A percentile compares a stretch with the other conserved stretches of the same genome.
Evolutionary conservation across 352 stramenopile species (phyloP).

Genomic region (Phytophthora crassamura): DNA sequence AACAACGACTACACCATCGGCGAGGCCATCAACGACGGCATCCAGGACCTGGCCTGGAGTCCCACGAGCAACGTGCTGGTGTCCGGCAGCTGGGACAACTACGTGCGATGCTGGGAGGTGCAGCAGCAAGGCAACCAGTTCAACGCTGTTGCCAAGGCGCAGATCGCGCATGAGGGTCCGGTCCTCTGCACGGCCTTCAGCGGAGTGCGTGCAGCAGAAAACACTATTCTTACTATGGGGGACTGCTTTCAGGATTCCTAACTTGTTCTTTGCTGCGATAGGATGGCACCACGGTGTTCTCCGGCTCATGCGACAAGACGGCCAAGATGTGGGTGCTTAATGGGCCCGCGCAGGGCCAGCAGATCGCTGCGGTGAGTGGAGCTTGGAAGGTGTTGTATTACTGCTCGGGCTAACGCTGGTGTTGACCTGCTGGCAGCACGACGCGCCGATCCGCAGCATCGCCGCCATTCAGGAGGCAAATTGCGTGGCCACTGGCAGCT

Average conservation of each 20-base stretch:
- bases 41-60: conserved; percentile 82
- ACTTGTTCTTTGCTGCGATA: conserved; percentile 24
- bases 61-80: conserved; percentile 79
- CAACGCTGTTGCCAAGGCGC: conserved; percentile 78
- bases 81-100: conserved; percentile 84
- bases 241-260: not conserved
- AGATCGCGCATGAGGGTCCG: conserved; percentile 90
- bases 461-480: conserved; percentile 84
- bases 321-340: conserved; percentile 96
- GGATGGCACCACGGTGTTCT: conserved; percentile 95
- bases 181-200: conserved; percentile 94
- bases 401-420: conserved; percentile 2
- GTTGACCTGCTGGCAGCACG: conserved; percentile 81
- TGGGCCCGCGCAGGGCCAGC: conserved; percentile 71
- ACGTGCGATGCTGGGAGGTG: conserved; percentile 86
- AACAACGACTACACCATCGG: conserved; percentile 84
- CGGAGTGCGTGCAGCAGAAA: conserved; percentile 41
- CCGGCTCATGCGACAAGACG: conserved; percentile 93
- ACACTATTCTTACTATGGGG: not conserved
- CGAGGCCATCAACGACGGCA: conserved; percentile 69
- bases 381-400: not conserved
- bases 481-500: conserved; percentile 94
- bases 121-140: conserved; percentile 76
- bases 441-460: conserved; percentile 92
- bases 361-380: conserved; percentile 74